Evolutionary conservation across 495 filamentous ascomycete genomes (phyloP).

Genomic region (Xylaria intraflava): DNA sequence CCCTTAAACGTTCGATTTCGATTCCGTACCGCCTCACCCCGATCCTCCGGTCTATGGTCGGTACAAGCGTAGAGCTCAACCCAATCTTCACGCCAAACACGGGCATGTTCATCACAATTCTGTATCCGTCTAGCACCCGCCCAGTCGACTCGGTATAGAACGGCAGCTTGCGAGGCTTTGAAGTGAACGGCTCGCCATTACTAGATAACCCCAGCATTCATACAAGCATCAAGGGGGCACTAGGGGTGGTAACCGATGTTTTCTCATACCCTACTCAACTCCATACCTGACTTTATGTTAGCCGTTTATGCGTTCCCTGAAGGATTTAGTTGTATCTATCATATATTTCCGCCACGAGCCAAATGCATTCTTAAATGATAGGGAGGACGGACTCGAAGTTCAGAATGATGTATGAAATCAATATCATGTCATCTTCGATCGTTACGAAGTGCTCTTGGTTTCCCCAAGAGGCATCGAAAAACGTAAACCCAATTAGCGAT

Average conservation of each 20-base stretch:
- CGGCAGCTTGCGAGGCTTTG: not conserved
- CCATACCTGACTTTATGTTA: conserved; percentile 1
- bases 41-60: not conserved
- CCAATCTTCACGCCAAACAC: not conserved
- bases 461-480: not conserved
- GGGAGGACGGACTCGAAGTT: conserved; percentile 4
- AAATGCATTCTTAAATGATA: conserved; percentile 1
- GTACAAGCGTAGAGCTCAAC: conserved; percentile 1
- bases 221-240: not conserved
- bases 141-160: conserved; percentile 7
- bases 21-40: not conserved
- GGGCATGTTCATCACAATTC: not conserved
- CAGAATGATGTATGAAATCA: not conserved
- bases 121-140: not conserved
- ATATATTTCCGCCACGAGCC: conserved; percentile 2
- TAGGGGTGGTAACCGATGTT: conserved; percentile 1
- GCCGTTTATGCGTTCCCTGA: not conserved
- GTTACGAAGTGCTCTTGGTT: conserved; percentile 1
- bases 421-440: conserved; percentile 8
- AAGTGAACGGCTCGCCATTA: not conserved
- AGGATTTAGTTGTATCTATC: not conserved
- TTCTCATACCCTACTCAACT: not conserved
- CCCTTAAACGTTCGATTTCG: too few species aligned
- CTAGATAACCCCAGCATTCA: not conserved
- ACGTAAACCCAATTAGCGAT: not conserved